These are phyloP conservation scores for Phytopythium boreale DNA, from an alignment of 352 stramenopile genomes.

Conservation along the genomic window DNA sequence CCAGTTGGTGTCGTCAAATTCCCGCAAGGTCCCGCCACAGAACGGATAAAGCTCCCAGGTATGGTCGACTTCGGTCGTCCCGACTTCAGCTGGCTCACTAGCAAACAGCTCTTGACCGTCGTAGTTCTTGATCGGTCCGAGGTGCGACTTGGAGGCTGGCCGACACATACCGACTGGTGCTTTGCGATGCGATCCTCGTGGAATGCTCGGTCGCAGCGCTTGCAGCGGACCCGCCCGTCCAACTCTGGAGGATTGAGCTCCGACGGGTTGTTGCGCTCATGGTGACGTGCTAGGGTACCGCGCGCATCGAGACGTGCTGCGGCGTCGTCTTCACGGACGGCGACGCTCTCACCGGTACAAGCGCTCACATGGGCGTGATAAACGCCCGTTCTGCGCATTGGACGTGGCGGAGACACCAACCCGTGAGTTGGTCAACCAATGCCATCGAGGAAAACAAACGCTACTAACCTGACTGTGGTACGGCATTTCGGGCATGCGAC, in stretches of 20 bases:
- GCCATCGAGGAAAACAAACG: not conserved
- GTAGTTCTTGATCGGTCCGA: not conserved
- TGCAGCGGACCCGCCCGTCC: slow-evolving; percentile 58
- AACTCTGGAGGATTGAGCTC: slow-evolving; percentile 38
- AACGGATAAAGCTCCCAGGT: not conserved
- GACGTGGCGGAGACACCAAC: too few relatives aligned
- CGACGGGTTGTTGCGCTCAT: slow-evolving; percentile 4
- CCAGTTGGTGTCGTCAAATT: not conserved
- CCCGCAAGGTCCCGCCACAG: not conserved
- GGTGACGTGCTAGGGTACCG: not conserved
- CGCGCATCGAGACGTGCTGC: not conserved
- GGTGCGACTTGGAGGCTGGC: not conserved
- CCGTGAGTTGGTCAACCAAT: slow-evolving; percentile 5
- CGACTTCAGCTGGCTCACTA: not conserved
- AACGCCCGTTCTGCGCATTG: slow-evolving; percentile 17
- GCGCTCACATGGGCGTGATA: slow-evolving; percentile 20
- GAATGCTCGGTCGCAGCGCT: slow-evolving; percentile 52
- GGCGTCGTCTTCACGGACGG: not conserved
- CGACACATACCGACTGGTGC: slow-evolving; percentile 60
- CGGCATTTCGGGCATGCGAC: slow-evolving; percentile 44
- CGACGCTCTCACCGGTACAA: slow-evolving; percentile 13
- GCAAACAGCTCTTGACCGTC: too few relatives aligned
- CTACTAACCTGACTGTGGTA: slow-evolving; percentile 22
- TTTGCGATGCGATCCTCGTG: slow-evolving; percentile 60
- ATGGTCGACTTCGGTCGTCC: not conserved